Base-by-base conservation (phyloP, 106 monocot species). In the Allium fistulosum region DNA sequence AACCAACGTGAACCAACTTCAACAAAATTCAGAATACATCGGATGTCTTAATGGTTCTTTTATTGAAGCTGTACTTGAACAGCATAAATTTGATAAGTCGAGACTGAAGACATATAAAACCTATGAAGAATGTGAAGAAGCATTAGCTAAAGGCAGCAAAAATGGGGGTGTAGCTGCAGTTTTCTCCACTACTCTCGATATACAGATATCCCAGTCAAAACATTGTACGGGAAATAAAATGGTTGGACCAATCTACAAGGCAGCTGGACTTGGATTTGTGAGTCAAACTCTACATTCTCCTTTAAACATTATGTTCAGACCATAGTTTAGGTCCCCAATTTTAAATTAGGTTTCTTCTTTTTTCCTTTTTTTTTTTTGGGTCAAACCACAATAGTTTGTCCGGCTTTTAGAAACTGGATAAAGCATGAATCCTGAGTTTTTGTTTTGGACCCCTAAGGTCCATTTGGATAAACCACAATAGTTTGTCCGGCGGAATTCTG, bases 221-320 rank as follows among this genome's bases (percentile, higher is more conserved):
- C 46, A 78, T 46, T 67, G 66, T 47, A 49, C 10, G 4, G 67
- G 64, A 2, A 67, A 61, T 49, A 67, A 64, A 14, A 67, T 78
- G 72, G 72, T 78, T 51, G 78, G 78, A 52, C 78, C 78, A 53
- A 51, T 62, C 26, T 67, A 52, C 72, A 78, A 67, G 67, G 58
- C 71, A 18, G 66, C 14, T 8, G 78, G 78, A 22, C 59, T 78
- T 27, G 78, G 72, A 28, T 78, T 67, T 53, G 78, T 72, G 59
- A 52, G 76, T 71, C 14, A 13, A 22, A 9, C 1, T 63, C 46
- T 46, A 3, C 10, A 37, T 37, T 37, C 37, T 37, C 1, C 37
- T 4, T 37, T 2, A 37, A 37, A 37, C 37, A 4, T 37, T 37
- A 37, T 4, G 2, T 37, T 37, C 37, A 37, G 37, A 37, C 37